These are phyloP conservation scores for Discostella pseudostelligera DNA, from an alignment of 108 stramenopile genomes.

Conservation along the genomic window DNA sequence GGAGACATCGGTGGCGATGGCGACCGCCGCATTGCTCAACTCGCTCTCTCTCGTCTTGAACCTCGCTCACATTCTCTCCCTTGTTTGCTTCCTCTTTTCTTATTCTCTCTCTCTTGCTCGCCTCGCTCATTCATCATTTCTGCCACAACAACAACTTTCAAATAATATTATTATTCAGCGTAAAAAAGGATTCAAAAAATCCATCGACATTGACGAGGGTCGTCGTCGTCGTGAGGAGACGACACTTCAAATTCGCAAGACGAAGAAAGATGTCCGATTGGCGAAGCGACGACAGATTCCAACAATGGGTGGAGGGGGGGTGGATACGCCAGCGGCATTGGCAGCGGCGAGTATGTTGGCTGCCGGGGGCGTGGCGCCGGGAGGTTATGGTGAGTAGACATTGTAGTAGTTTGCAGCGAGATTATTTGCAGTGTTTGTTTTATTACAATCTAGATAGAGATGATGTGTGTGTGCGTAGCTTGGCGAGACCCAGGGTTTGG, in stretches of 20 bases:
- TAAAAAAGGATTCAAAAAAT: constrained; percentile 91
- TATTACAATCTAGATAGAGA: too few relatives aligned
- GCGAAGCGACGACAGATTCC: constrained; percentile 92
- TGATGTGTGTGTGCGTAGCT: too few relatives aligned
- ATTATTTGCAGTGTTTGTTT: too few relatives aligned
- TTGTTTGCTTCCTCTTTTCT: too few relatives aligned
- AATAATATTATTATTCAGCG: constrained; percentile 54
- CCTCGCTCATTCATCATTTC: not conserved
- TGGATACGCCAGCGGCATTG: constrained; percentile 67
- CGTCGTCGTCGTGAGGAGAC: constrained; percentile 95
- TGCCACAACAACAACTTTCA: not conserved
- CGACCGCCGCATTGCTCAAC: too few relatives aligned
- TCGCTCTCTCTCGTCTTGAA: too few relatives aligned
- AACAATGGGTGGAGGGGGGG: constrained; percentile 17
- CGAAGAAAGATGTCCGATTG: constrained; percentile 95
- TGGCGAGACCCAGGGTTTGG: too few relatives aligned
- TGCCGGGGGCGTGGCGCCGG: constrained; percentile 52
- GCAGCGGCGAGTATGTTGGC: constrained; percentile 79
- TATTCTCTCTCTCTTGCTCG: not conserved
- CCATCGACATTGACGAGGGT: constrained; percentile 90
- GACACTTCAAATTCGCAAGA: constrained; percentile 95
- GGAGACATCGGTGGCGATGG: too few relatives aligned
- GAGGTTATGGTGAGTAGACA: constrained; percentile 30
- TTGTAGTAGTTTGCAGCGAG: too few relatives aligned
- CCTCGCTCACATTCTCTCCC: too few relatives aligned